Evolutionary conservation across 108 stramenopile genomes (phyloP).

Genomic region (Fistulifera pelliculosa): DNA sequence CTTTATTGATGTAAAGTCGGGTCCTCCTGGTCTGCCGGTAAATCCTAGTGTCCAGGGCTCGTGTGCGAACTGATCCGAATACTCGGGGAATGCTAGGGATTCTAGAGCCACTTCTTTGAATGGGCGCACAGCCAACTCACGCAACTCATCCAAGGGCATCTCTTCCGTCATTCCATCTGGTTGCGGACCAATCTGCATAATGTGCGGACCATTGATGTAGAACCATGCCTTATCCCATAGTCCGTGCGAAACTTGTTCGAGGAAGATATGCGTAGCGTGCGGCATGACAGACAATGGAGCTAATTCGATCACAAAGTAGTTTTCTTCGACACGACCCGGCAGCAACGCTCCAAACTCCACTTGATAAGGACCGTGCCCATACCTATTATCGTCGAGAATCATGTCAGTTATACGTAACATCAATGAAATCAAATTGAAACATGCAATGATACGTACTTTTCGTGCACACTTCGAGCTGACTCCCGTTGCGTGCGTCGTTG

Average conservation of each 20-base stretch:
- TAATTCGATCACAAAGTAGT: constrained; percentile 44
- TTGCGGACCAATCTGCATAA: constrained; percentile 70
- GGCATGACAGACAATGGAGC: constrained; percentile 74
- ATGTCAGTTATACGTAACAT: constrained; percentile 1
- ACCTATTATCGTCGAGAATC: background rate
- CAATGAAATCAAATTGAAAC: no score
- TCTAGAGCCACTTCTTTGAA: constrained; percentile 37
- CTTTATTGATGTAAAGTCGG: constrained; percentile 87
- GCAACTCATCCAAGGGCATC: constrained; percentile 9
- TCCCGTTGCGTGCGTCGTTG: constrained; percentile 23
- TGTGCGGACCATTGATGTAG: constrained; percentile 73
- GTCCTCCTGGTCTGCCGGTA: constrained; percentile 83
- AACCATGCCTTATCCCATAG: constrained; percentile 68
- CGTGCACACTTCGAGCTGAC: constrained; percentile 37
- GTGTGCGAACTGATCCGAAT: constrained; percentile 59
- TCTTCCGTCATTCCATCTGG: constrained; percentile 13
- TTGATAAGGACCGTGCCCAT: background rate
- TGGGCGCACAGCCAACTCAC: constrained; percentile 1
- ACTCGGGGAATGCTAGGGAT: constrained; percentile 72
- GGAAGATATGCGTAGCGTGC: constrained; percentile 71
- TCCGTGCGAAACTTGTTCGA: constrained; percentile 71
- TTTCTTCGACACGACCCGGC: background rate
- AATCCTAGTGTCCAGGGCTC: constrained; percentile 69
- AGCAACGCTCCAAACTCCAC: background rate
- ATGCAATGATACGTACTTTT: constrained; percentile 35